Evolutionary conservation across 192 early-diverging fungal species (phyloP), one percentile per base, ranked within the genome.

Genomic region (Hyaloraphidium curvatum): DNA sequence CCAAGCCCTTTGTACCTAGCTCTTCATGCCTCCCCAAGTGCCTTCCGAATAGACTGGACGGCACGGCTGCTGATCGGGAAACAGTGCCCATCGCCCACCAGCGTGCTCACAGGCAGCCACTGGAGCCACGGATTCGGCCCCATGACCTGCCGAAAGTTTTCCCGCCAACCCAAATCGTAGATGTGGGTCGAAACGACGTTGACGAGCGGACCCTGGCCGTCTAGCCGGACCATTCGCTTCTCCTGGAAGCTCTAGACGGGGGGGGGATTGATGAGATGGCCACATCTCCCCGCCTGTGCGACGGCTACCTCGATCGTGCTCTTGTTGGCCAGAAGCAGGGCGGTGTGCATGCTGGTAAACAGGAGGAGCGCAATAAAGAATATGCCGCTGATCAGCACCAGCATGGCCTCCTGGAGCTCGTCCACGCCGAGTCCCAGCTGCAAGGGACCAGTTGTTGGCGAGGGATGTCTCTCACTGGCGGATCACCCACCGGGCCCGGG

Each of bases 261-360:
- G n/a, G n/a, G n/a, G n/a, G n/a, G n/a, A n/a, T n/a, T n/a, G n/a
- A n/a, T n/a, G n/a, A n/a, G n/a, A n/a, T n/a, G n/a, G n/a, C n/a
- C n/a, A n/a, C n/a, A n/a, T n/a, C n/a, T n/a, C n/a, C n/a, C n/a
- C n/a, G n/a, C n/a, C n/a, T n/a, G n/a, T n/a, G n/a, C n/a, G n/a
- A n/a, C n/a, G n/a, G n/a, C n/a, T n/a, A n/a, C n/a, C n/a, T n/a
- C 70, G 30, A 72, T 72, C 0, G 70, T 72, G 1, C 67, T 65
- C 31, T 55, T 63, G 59, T 72, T 72, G 28, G 50, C 51, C 21
- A 69, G 54, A 1, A 69, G 19, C 25, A 70, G 52, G 30, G 41
- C 13, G 3, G 50, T 3, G 51, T 72, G 70, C 3, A 72, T 56
- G 14, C 21, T 58, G 2, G 58, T 23, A 39, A 72, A 72, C 5